Evolutionary conservation across 1,284 basidiomycete genomes (phyloP), one percentile per base, ranked within the genome.

Genomic region (Leccinum griseonigrum): DNA sequence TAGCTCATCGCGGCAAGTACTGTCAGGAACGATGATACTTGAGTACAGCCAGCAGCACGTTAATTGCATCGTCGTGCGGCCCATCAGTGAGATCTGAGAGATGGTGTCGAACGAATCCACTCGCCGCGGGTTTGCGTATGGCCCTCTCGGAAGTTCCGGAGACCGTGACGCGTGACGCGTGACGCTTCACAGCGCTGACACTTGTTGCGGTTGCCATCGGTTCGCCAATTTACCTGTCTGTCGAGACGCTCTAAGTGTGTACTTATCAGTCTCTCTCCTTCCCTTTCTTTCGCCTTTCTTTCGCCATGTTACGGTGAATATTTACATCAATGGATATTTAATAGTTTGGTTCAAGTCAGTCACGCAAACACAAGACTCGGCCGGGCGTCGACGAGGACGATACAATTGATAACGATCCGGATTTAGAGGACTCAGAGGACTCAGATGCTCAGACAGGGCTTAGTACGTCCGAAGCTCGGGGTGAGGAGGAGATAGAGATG

Each of bases 61-160:
- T 46, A 18, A 11, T 52, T 28, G 26, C 54, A 55, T 52, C 53
- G 58, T 26, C 34, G 38, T 57, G 50, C 29, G 57, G 54, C 28
- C 60, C 50, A 32, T 22, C 22, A 22, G 22, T 22, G 22, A 22
- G 22, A 22, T 22, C 22, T 50, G 51, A 59, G 56, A 57, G 55
- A 51, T 28, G 38, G n/a, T 18, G 43, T 46, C 11, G n/a, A 46
- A 46, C 10, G 67, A 67, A 57, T 58, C 57, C 48, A 58, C 38
- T 26, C n/a, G 36, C 54, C 7, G 8, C 51, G 5, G 28, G 22
- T 22, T 22, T 22, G 22, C 22, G 22, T 22, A 22, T 22, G 22
- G 22, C 22, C 56, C 55, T 32, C 10, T 16, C 26, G 8, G 50
- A 32, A 57, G 36, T 51, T 38, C 9, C 54, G 34, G 40, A 48